Evolutionary conservation across 148 eudicot genomes (phyloP).

Genomic region (Euryodendron excelsum): DNA sequence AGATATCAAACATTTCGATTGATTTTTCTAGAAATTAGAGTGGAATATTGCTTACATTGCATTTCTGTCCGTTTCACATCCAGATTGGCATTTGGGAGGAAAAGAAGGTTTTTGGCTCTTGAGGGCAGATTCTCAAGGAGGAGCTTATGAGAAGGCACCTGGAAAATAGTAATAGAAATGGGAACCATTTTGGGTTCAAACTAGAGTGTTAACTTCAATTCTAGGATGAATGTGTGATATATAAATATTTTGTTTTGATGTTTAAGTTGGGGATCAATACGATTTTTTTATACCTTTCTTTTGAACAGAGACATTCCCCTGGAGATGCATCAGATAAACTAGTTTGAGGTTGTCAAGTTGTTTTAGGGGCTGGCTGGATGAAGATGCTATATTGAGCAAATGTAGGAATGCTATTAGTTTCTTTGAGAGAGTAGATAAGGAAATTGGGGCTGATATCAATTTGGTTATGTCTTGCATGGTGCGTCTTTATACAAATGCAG

Average conservation of each 20-base stretch:
- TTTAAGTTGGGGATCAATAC: background rate
- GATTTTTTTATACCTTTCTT: background rate
- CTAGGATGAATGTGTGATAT: background rate
- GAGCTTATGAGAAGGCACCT: constrained; percentile 64
- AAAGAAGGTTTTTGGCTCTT: constrained; percentile 92
- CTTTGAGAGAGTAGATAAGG: constrained; percentile 69
- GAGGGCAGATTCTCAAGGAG: constrained; percentile 81
- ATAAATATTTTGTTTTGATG: background rate
- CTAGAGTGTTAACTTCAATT: constrained; percentile 49
- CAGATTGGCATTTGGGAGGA: constrained; percentile 87
- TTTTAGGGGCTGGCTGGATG: constrained; percentile 67
- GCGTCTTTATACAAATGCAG: background rate
- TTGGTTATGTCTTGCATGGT: constrained; percentile 45
- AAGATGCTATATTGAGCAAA: constrained; percentile 63
- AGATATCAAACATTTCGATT: background rate
- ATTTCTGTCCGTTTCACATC: background rate
- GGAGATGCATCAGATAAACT: constrained; percentile 69
- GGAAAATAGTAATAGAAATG: constrained; percentile 49
- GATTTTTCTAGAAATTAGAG: background rate
- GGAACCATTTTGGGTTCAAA: constrained; percentile 41
- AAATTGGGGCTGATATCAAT: constrained; percentile 41
- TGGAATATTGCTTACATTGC: constrained; percentile 1
- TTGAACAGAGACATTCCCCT: constrained; percentile 51
- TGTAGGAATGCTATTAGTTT: constrained; percentile 57
- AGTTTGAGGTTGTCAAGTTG: constrained; percentile 61